Percentiles rank a stretch among this genome's conserved stretches.
Conservation (phyloP, 371 early-diverging fungal species). For the Blakeslea trispora region DNA sequence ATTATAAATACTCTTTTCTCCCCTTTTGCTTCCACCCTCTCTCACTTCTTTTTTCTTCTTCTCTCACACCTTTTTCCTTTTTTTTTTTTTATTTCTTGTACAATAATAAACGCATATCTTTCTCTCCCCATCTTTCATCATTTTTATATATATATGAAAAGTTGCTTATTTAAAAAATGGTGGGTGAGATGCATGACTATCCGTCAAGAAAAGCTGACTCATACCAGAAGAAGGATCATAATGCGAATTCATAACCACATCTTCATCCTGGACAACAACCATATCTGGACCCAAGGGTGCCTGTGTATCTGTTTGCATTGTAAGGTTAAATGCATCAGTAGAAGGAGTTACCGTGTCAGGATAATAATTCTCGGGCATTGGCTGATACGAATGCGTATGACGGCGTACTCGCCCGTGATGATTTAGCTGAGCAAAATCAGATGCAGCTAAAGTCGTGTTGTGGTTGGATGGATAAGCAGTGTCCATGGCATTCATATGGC, state of each 20-base stretch:
- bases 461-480: neutral
- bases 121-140: too few species aligned
- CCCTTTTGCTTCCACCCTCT: too few species aligned
- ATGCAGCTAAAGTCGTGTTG: neutral
- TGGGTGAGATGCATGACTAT: slow-evolving; percentile 12
- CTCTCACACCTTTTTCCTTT: too few species aligned
- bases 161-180: slow-evolving; percentile 9
- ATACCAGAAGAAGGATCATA: slow-evolving; percentile 27
- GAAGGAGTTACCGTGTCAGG: neutral
- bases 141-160: too few species aligned
- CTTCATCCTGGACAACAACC: slow-evolving; percentile 8
- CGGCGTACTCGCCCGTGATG: slow-evolving; percentile 4
- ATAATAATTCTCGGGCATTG: neutral
- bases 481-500: neutral
- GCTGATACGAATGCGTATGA: slow-evolving; percentile 10
- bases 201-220: slow-evolving; percentile 25
- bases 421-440: neutral
- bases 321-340: neutral
- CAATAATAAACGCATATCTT: too few species aligned
- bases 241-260: slow-evolving; percentile 11
- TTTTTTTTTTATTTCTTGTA: too few species aligned
- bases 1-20: too few species aligned
- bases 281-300: neutral
- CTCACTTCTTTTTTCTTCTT: too few species aligned
- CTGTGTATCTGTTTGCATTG: slow-evolving; percentile 5